Conservation (phyloP, 106 monocot species). For the Platanthera guangdongensis region DNA sequence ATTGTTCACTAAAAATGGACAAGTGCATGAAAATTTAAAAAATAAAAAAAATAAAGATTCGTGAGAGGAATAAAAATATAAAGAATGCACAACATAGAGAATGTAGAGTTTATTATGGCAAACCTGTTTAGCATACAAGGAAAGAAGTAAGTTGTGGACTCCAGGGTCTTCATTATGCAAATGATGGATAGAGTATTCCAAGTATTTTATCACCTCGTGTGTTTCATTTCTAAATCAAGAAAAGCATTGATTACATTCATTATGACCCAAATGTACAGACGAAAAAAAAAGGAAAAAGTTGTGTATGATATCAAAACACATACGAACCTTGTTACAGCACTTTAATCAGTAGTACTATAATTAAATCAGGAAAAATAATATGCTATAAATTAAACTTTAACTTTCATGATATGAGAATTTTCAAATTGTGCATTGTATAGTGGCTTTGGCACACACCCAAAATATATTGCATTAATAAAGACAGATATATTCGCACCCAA, state of each 20-base stretch:
- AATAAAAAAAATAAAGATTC: not conserved
- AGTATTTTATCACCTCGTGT: conserved; percentile 96
- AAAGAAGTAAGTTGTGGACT: conserved; percentile 88
- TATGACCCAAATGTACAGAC: conserved; percentile 3
- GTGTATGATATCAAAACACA: not conserved
- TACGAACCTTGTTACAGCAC: conserved; percentile 2
- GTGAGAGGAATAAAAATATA: not conserved
- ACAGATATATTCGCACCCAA: too few species aligned
- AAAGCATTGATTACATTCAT: conserved; percentile 1
- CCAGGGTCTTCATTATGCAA: conserved; percentile 92
- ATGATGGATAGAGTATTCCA: conserved; percentile 89
- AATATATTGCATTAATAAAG: too few species aligned
- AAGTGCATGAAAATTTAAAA: not conserved
- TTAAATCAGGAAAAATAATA: not conserved
- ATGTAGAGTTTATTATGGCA: not conserved
- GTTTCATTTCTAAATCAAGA: conserved; percentile 78
- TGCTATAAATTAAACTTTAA: not conserved
- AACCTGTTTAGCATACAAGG: conserved; percentile 97
- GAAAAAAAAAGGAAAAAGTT: not conserved
- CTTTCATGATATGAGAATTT: not conserved
- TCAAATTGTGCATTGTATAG: not conserved
- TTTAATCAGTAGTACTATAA: not conserved
- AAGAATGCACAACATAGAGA: not conserved
- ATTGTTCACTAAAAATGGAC: not conserved
- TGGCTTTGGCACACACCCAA: too few species aligned